Base-by-base conservation (phyloP, 2,329 filamentous ascomycete genomes). In the Byssochlamys sp. region DNA sequence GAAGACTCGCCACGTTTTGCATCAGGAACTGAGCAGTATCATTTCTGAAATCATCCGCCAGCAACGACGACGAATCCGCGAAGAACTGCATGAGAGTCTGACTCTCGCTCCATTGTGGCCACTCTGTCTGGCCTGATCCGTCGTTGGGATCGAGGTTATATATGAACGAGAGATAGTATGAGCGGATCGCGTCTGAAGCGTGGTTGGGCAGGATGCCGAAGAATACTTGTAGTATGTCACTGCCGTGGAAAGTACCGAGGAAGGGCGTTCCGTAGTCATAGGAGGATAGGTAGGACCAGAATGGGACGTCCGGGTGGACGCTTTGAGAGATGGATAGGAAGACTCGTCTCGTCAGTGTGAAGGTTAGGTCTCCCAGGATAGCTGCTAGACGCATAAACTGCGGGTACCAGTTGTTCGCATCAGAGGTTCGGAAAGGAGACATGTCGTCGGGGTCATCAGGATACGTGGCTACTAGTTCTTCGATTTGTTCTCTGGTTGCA, bases 341-440 rank as follows among this genome's bases (percentile, higher is more conserved):
- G 4, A 79, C 59, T 14, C 89, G 84, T 1, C 89, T 83, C 0
- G 84, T 82, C 0, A 94, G 77, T 0, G 86, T 91, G 72, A 94
- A 92, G 1, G 82, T 72, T 0, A 90, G 65, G 67, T 94, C 89
- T 12, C 89, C 89, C 0, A 91, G 75, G 28, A 92, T 82, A 35
- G 89, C 88, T 1, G 87, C 84, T 0, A 90, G 75, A 12, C 87
- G 86, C 72, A 91, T 92, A 78, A 84, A 91, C 62, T 89, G 82
- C 0, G 89, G 87, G 67, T 89, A 91, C 66, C 84, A 77, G 65
- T 87, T 84, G 73, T 92, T 89, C n/a, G 86, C 61, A 9, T 81
- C 60, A 0, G 81, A 77, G 0, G 88, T 91, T 54, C 84, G 79
- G 77, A 89, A 91, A 0, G 89, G 89, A 1, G 84, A 88, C 33